Percentiles rank a stretch among this genome's conserved stretches.
These are phyloP conservation scores for Bjerkandera adusta DNA, from an alignment of 1,284 basidiomycete genomes.

Conservation along the genomic window DNA sequence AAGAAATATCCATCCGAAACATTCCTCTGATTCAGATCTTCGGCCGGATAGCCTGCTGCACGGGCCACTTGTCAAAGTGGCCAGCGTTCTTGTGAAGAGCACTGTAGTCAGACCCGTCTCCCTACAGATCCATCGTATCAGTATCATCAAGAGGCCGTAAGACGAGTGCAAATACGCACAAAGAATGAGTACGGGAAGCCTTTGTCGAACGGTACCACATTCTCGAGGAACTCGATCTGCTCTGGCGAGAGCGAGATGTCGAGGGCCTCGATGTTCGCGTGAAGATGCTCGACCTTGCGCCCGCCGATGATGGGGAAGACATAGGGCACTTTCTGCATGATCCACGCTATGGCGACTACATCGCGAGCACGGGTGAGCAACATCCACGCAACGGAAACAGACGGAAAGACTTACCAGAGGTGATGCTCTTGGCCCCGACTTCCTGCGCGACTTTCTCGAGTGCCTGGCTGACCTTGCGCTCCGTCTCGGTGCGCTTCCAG, in stretches of 20 bases:
- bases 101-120: constrained; percentile 7
- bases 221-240: constrained; percentile 21
- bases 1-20: too few relatives aligned
- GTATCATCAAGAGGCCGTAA: too few relatives aligned
- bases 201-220: constrained; percentile 16
- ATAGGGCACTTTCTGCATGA: constrained; percentile 23
- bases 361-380: not conserved
- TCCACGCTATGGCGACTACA: constrained; percentile 25
- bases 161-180: too few relatives aligned
- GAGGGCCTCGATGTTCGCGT: constrained; percentile 21
- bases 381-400: not conserved
- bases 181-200: constrained; percentile 25
- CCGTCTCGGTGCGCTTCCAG: constrained; percentile 1
- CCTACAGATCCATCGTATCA: not conserved
- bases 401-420: not conserved
- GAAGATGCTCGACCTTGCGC: constrained; percentile 24
- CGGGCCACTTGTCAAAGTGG: constrained; percentile 6
- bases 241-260: constrained; percentile 20
- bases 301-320: constrained; percentile 25
- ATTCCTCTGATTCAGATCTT: too few relatives aligned
- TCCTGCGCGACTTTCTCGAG: not conserved
- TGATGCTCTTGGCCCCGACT: constrained; percentile 1
- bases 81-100: constrained; percentile 2
- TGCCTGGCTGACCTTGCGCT: constrained; percentile 2
- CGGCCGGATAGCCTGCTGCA: constrained; percentile 1